A percentile compares a stretch with the other conserved stretches of the same genome.
phyloP scores from a whole-genome alignment of 306 rosid species.

The Senna tora region DNA sequence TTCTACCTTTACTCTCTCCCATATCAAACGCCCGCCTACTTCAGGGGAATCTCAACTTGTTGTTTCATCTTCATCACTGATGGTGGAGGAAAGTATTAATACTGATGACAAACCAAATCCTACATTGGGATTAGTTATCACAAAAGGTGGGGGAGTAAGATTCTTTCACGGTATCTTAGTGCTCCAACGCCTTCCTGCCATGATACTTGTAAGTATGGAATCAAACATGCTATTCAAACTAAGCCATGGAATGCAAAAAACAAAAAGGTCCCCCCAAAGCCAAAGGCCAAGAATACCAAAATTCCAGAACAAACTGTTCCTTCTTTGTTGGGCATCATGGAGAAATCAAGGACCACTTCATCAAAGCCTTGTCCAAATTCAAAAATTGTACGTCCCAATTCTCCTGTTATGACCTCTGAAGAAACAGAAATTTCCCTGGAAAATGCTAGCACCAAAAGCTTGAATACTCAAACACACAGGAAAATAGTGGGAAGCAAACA shows the following conservation, averaged over 20 bases:
- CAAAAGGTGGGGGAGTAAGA: slow-evolving; percentile 35
- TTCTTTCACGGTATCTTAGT: slow-evolving; percentile 62
- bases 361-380: slow-evolving; percentile 38
- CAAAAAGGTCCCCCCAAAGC: slow-evolving; percentile 29
- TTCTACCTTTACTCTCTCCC: too few relatives aligned
- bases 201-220: slow-evolving; percentile 75
- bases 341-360: slow-evolving; percentile 34
- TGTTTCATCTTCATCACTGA: slow-evolving; percentile 19
- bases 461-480: slow-evolving; percentile 37
- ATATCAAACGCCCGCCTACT: too few relatives aligned
- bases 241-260: slow-evolving; percentile 46
- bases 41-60: slow-evolving; percentile 42
- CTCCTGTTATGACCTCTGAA: slow-evolving; percentile 35
- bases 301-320: slow-evolving; percentile 27
- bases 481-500: slow-evolving; percentile 35
- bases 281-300: slow-evolving; percentile 24
- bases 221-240: slow-evolving; percentile 41
- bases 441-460: slow-evolving; percentile 31
- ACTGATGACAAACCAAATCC: slow-evolving; percentile 35
- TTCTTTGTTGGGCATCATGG: slow-evolving; percentile 39
- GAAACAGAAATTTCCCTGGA: slow-evolving; percentile 47
- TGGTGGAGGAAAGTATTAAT: slow-evolving; percentile 45
- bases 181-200: slow-evolving; percentile 62
- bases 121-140: slow-evolving; percentile 16
- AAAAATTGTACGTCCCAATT: slow-evolving; percentile 23